Conservation (phyloP, 2,329 filamentous ascomycete species). For the Fusarium stilboides region DNA sequence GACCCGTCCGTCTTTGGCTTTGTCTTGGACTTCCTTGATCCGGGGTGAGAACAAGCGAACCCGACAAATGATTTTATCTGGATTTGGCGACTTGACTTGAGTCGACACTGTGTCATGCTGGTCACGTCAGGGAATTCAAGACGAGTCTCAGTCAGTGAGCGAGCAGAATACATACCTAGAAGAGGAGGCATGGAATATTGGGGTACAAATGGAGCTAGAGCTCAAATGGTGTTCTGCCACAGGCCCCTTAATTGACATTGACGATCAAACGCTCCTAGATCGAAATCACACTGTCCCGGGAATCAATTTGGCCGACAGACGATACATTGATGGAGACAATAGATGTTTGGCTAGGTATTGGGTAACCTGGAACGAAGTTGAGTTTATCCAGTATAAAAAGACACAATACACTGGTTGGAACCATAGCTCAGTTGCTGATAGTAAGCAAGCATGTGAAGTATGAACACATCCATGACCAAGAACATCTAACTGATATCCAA, state of each 20-base stretch:
- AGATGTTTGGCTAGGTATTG: neutral
- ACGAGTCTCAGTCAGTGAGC: slow-evolving; percentile 19
- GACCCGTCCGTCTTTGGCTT: slow-evolving; percentile 47
- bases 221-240: slow-evolving; percentile 21
- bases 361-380: neutral
- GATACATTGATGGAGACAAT: neutral
- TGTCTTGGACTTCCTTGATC: slow-evolving; percentile 39
- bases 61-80: slow-evolving; percentile 34
- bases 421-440: too few relatives aligned
- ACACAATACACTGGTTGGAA: too few relatives aligned
- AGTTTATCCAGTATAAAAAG: neutral
- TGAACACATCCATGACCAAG: too few relatives aligned
- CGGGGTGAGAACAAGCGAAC: slow-evolving; percentile 40
- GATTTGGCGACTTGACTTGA: slow-evolving; percentile 24
- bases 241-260: slow-evolving; percentile 43
- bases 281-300: slow-evolving; percentile 35
- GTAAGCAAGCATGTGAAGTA: too few relatives aligned
- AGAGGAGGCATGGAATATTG: neutral
- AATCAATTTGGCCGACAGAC: slow-evolving; percentile 13
- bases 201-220: slow-evolving; percentile 5
- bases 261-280: slow-evolving; percentile 41
- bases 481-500: too few relatives aligned
- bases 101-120: slow-evolving; percentile 41
- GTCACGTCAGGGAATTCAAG: slow-evolving; percentile 8
- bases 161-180: slow-evolving; percentile 3